Evolutionary conservation across 2,329 filamentous ascomycete genomes (phyloP), one percentile per base, ranked within the genome.

Genomic region (Xylariaceae sp.): DNA sequence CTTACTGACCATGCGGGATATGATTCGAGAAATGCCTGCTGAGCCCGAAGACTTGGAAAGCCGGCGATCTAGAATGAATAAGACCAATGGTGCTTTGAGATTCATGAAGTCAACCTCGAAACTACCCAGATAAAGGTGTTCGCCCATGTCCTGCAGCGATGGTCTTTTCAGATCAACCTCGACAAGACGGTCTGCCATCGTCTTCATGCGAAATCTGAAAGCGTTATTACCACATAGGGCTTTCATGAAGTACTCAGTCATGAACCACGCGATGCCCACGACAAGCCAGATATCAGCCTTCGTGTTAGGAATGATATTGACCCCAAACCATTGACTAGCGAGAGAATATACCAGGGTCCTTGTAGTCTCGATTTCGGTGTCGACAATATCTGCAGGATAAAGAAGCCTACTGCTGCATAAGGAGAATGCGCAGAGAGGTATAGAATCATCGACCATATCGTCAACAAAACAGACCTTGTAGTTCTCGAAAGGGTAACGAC

Each of bases 391-490:
- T 62, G 92, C 87, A 0, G 92, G 90, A 67, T 92, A 96, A 0
- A 99, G 83, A 1, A 99, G 79, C 37, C 91, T 86, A 46, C 84
- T 94, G 77, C 91, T 98, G 75, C 92, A 92, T 28, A 99, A 85
- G 0, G 93, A 90, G 65, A 99, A 81, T 0, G 90, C 94, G 29
- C 92, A 92, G 7, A 92, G 85, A 16, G 92, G 85, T 17, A 89
- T 80, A 1, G 89, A 89, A 56, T 96, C 90, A 26, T 85, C 80
- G 1, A 88, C 77, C 71, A 95, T 83, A 72, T 99, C 95, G 66
- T 99, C 95, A 16, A 99, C 87, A 67, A 99, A 99, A 65, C 91
- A 93, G 52, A 98, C 77, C 69, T 96, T 96, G 79, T 96, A 98
- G 69, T 90, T 92, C 24, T 90, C 85, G 71, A 95, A 98, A 0